phyloP scores from a whole-genome alignment of 2,329 filamentous ascomycete genomes.

The Fusarium stilboides region DNA sequence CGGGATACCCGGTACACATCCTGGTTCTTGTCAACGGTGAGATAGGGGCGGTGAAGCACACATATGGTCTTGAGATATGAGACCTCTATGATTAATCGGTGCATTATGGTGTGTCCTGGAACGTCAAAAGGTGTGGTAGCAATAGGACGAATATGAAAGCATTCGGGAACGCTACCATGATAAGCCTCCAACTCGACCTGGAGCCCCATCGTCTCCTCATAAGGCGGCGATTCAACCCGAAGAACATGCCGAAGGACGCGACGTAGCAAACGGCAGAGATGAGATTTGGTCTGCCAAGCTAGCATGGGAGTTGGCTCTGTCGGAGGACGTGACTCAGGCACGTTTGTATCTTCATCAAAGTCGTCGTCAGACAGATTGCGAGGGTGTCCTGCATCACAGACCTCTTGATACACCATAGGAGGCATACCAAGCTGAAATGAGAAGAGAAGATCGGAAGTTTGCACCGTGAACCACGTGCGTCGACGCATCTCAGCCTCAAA shows the following conservation, averaged over 20 bases:
- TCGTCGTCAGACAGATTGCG: slow-evolving; percentile 66
- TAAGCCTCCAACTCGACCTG: slow-evolving; percentile 59
- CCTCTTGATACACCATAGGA: slow-evolving; percentile 63
- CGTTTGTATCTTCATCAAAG: slow-evolving; percentile 63
- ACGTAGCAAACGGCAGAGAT: slow-evolving; percentile 61
- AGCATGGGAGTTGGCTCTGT: slow-evolving; percentile 62
- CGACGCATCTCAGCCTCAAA: slow-evolving; percentile 69
- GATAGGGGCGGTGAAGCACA: slow-evolving; percentile 65
- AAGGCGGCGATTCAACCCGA: slow-evolving; percentile 56
- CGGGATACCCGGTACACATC: slow-evolving; percentile 58
- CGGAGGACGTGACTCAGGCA: slow-evolving; percentile 60
- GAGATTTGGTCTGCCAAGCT: slow-evolving; percentile 61
- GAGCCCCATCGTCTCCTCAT: slow-evolving; percentile 54
- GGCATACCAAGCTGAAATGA: slow-evolving; percentile 69
- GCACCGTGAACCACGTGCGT: slow-evolving; percentile 64
- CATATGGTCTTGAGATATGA: slow-evolving; percentile 66
- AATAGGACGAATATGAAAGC: slow-evolving; percentile 60
- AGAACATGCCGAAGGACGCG: slow-evolving; percentile 61
- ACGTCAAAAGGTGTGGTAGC: slow-evolving; percentile 61
- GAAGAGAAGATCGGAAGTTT: slow-evolving; percentile 64
- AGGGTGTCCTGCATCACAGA: slow-evolving; percentile 63
- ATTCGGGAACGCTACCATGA: slow-evolving; percentile 55
- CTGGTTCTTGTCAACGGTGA: slow-evolving; percentile 59
- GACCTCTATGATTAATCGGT: slow-evolving; percentile 64
- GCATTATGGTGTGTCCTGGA: slow-evolving; percentile 62